These are phyloP conservation scores for Mycena latifolia DNA, from an alignment of 768 basidiomycete genomes.

Conservation along the genomic window DNA sequence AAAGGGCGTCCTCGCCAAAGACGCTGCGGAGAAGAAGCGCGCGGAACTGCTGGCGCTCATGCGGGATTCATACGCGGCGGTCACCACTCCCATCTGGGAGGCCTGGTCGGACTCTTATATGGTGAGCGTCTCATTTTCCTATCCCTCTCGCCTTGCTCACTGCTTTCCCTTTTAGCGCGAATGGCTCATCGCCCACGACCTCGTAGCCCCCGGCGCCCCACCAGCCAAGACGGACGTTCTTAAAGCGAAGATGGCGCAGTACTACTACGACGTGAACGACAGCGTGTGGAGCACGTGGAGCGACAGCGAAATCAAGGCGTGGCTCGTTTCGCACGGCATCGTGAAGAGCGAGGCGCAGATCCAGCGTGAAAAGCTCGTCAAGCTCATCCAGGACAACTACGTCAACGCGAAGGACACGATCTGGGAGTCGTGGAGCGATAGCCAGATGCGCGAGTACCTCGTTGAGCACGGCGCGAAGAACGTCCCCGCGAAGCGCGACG, in stretches of 20 bases:
- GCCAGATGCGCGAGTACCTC: conserved; percentile 79
- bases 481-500: conserved; percentile 76
- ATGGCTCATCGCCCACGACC: conserved; percentile 86
- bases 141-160: conserved; percentile 1
- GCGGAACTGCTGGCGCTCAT: conserved; percentile 79
- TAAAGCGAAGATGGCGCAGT: conserved; percentile 75
- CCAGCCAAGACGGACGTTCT: conserved; percentile 69
- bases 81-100: conserved; percentile 78
- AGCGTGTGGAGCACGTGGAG: conserved; percentile 77
- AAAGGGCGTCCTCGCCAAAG: conserved; percentile 76
- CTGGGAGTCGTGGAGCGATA: conserved; percentile 80
- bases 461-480: conserved; percentile 77
- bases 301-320: conserved; percentile 80
- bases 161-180: conserved; percentile 67
- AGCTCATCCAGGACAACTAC: conserved; percentile 84
- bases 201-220: conserved; percentile 71
- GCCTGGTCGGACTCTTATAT: conserved; percentile 64
- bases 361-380: conserved; percentile 81
- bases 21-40: conserved; percentile 63
- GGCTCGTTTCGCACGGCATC: conserved; percentile 82
- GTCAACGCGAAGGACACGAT: conserved; percentile 67
- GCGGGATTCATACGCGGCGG: conserved; percentile 73
- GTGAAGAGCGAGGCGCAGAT: conserved; percentile 79
- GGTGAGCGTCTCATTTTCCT: background rate
- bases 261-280: conserved; percentile 76